These are phyloP conservation scores for Euryodendron excelsum DNA, from an alignment of 148 eudicot species.

Conservation along the genomic window DNA sequence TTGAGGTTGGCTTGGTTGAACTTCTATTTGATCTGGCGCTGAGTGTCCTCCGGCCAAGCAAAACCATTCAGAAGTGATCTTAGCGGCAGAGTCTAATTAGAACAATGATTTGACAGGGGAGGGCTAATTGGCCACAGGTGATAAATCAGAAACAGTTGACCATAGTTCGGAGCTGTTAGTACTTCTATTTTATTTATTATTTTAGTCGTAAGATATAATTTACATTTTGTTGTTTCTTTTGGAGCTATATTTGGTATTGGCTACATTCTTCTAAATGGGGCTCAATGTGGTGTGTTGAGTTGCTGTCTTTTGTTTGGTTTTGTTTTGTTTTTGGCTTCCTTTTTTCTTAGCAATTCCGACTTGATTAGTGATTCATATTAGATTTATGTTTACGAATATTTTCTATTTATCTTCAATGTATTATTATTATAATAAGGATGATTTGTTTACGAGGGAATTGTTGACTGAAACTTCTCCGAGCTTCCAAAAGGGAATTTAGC, in stretches of 20 bases:
- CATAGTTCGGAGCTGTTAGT: not conserved
- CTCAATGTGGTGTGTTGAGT: not conserved
- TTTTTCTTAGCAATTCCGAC: too few species aligned
- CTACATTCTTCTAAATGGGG: not conserved
- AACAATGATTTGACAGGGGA: not conserved
- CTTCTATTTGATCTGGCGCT: not conserved
- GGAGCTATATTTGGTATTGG: constrained; percentile 9
- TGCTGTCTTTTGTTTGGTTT: too few species aligned
- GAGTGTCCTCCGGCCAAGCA: not conserved
- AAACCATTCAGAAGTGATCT: not conserved
- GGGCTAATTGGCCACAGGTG: constrained; percentile 11
- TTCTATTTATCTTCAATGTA: too few species aligned
- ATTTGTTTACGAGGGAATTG: too few species aligned
- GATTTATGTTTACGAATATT: too few species aligned
- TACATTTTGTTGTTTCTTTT: not conserved
- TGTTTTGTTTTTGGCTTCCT: too few species aligned
- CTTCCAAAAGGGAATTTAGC: too few species aligned
- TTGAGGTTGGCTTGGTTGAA: constrained; percentile 7
- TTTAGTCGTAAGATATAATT: constrained; percentile 18
- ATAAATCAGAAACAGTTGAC: constrained; percentile 9
- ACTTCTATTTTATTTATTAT: not conserved
- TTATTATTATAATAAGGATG: too few species aligned
- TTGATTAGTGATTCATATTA: too few species aligned
- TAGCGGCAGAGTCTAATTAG: constrained; percentile 5
- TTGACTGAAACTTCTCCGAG: too few species aligned